Percentiles rank a stretch among this genome's conserved stretches.
phyloP scores from a whole-genome alignment of 1,284 basidiomycete genomes.

The Pterulicium gracile region DNA sequence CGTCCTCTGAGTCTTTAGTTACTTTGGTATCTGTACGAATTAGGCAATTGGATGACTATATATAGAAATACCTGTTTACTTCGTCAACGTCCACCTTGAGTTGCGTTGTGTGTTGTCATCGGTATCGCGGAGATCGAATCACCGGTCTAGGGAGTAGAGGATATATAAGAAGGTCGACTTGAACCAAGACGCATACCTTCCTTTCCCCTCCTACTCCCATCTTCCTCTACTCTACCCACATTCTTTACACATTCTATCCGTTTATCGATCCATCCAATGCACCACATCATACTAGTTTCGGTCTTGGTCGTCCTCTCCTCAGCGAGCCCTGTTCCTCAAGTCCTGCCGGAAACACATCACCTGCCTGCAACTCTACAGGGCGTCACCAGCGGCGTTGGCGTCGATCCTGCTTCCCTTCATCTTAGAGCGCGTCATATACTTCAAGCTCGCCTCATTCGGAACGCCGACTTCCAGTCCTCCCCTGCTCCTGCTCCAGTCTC shows the following conservation, averaged over 20 bases:
- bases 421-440: not conserved
- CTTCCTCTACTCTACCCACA: not conserved
- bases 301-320: not conserved
- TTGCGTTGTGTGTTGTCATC: not conserved
- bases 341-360: not conserved
- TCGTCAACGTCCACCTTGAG: not conserved
- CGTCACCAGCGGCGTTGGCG: constrained; percentile 2
- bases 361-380: not conserved
- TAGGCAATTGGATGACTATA: not conserved
- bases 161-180: not conserved
- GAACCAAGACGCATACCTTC: not conserved
- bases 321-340: not conserved
- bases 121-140: not conserved
- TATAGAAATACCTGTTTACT: not conserved
- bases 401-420: not conserved
- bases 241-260: too few relatives aligned
- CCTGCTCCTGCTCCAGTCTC: not conserved
- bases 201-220: not conserved
- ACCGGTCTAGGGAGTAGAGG: not conserved
- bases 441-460: not conserved
- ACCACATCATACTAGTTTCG: not conserved
- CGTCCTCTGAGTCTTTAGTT: not conserved
- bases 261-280: too few relatives aligned
- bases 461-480: not conserved
- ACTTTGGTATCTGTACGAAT: not conserved